Evolutionary conservation across 345 rosid genomes (phyloP).

Genomic region (rapeseed (Brassica napus)): DNA sequence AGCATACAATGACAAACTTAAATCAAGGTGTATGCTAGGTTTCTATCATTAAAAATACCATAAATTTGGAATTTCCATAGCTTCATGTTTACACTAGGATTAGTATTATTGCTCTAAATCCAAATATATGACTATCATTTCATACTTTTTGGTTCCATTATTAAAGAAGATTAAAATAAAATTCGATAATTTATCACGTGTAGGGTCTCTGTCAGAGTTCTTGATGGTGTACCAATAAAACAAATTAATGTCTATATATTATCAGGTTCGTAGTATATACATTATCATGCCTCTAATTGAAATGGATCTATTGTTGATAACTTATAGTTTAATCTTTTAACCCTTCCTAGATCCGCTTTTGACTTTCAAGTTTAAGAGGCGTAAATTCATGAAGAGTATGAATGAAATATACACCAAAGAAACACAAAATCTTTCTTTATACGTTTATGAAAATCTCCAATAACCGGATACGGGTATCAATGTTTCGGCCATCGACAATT

Average conservation of each 20-base stretch:
- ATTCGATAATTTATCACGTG: not conserved
- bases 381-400: no score
- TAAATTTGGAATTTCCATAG: not conserved
- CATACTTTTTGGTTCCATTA: slow-evolving; percentile 23
- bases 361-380: slow-evolving; percentile 20
- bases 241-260: no score
- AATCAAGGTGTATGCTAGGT: not conserved
- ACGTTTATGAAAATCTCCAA: not conserved
- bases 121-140: not conserved
- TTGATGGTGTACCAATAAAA: no score
- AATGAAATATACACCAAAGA: no score
- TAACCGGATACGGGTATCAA: not conserved
- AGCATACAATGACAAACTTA: not conserved
- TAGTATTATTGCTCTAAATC: not conserved
- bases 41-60: not conserved
- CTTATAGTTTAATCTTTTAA: not conserved
- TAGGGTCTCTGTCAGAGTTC: slow-evolving; percentile 18
- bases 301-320: not conserved
- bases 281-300: not conserved
- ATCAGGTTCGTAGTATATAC: no score
- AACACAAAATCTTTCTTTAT: not conserved
- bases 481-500: not conserved
- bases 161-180: not conserved
- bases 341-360: not conserved
- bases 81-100: slow-evolving; percentile 15